A percentile compares a stretch with the other conserved stretches of the same genome.
These are phyloP conservation scores for Russula emetica DNA, from an alignment of 768 basidiomycete species.

Conservation along the genomic window DNA sequence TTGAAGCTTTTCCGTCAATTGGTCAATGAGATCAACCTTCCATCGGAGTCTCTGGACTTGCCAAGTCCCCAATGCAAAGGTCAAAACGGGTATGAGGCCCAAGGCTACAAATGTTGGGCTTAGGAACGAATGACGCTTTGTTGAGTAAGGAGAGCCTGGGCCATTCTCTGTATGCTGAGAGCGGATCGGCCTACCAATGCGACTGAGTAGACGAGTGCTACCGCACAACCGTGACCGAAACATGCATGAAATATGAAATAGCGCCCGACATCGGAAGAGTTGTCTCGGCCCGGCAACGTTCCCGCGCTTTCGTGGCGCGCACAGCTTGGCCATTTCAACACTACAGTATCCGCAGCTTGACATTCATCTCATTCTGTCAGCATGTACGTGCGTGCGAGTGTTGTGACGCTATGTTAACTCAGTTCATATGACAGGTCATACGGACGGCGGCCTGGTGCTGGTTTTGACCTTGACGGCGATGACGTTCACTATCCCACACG, in stretches of 20 bases:
- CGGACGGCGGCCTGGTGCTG: constrained; percentile 32
- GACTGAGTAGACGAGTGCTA: constrained; percentile 6
- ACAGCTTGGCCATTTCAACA: not conserved
- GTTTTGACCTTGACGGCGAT: constrained; percentile 74
- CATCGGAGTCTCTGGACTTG: constrained; percentile 90
- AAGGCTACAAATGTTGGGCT: constrained; percentile 70
- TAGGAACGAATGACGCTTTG: constrained; percentile 56
- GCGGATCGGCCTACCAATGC: constrained; percentile 11
- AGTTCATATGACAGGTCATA: constrained; percentile 33
- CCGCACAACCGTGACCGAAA: not conserved
- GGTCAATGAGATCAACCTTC: constrained; percentile 92
- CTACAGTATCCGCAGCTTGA: constrained; percentile 18
- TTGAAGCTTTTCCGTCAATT: constrained; percentile 85
- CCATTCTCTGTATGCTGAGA: constrained; percentile 18
- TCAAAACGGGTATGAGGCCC: constrained; percentile 85
- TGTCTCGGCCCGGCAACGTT: constrained; percentile 7
- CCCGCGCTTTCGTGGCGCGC: constrained; percentile 2
- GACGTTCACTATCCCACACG: constrained; percentile 90
- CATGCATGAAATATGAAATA: constrained; percentile 8
- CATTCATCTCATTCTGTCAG: constrained; percentile 4
- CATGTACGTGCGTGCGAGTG: constrained; percentile 11
- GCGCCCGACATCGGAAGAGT: not conserved
- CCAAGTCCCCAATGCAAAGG: constrained; percentile 88
- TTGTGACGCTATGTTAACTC: not conserved
- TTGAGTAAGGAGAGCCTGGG: constrained; percentile 41